Evolutionary conservation across 352 stramenopile species (phyloP), one percentile per base, ranked within the genome.

Genomic region (Phytophthora vignae): DNA sequence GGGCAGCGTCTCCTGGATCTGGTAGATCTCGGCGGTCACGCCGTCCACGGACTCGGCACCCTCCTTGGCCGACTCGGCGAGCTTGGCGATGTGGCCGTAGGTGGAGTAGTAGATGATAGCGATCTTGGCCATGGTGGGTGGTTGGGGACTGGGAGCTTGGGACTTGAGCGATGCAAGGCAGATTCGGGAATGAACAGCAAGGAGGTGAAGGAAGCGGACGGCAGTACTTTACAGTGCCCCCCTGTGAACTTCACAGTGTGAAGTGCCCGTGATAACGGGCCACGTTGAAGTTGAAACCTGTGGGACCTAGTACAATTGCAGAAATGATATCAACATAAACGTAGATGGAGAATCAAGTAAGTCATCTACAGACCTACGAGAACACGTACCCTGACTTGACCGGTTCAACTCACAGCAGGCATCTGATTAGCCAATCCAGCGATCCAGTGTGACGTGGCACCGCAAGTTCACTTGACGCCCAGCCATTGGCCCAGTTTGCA

Each of bases 81-180:
- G 40, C 57, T 57, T 68, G 31, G 63, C 49, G 50, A 76, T 19
- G 69, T 76, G 69, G 57, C 52, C 52, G 63, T 76, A 76, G 42
- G 69, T 76, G 63, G 69, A 76, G 69, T 76, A 76, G 57, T 76
- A 76, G 57, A 76, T 57, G 52, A 76, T 72, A 50, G 69, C 69
- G 63, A 76, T 72, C 56, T 72, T 76, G 56, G 63, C 31, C 69
- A 76, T 76, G 63, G 44, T 70, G 31, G 14, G 29, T 46, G 54
- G 25, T 14, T 50, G 44, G 31, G 11, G 36, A 14, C 17, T 67
- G 29, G 58, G 25, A 25, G 27, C 33, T 12, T 44, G 14, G 44
- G 10, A 42, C 57, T 71, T 71, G 68, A 67, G 52, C 33, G 15
- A 15, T 44, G 19, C n/a, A 67, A 56, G 12, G 69, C 12, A 68